Percentiles rank a stretch among this genome's conserved stretches.
phyloP scores from a whole-genome alignment of 352 stramenopile genomes.

The Phytophthora citricola region DNA sequence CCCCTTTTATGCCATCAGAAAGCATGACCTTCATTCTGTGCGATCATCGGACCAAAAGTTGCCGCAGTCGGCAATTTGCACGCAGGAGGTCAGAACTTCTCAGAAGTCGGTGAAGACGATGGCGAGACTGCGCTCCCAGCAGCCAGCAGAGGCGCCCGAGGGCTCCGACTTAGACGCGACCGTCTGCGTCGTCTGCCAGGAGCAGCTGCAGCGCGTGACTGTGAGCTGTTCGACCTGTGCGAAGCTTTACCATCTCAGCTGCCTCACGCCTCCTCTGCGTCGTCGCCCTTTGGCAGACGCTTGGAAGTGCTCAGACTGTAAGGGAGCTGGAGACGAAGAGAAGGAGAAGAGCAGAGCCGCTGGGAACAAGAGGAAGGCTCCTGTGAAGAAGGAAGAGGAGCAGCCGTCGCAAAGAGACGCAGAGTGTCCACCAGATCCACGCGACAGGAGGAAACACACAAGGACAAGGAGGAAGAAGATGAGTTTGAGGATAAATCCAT shows the following conservation, averaged over 20 bases:
- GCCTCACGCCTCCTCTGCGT: slow-evolving; percentile 56
- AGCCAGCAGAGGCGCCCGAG: slow-evolving; percentile 1
- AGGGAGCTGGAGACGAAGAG: not conserved
- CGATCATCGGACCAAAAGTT: not conserved
- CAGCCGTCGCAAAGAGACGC: slow-evolving; percentile 23
- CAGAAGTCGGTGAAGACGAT: slow-evolving; percentile 16
- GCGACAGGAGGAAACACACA: slow-evolving; percentile 1
- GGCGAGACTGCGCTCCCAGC: slow-evolving; percentile 26
- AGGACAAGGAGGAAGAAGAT: slow-evolving; percentile 3
- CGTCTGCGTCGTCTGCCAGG: slow-evolving; percentile 48
- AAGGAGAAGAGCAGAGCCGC: not conserved
- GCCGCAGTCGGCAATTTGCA: slow-evolving; percentile 37
- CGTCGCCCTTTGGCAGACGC: slow-evolving; percentile 43
- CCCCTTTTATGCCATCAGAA: slow-evolving; percentile 11
- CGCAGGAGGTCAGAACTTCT: not conserved
- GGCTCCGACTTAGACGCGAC: slow-evolving; percentile 13
- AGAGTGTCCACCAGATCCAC: slow-evolving; percentile 11
- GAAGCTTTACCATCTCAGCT: slow-evolving; percentile 60
- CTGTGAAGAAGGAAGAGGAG: slow-evolving; percentile 19
- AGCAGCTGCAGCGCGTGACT: slow-evolving; percentile 49
- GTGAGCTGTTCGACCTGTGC: slow-evolving; percentile 53
- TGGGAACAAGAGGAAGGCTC: slow-evolving; percentile 17
- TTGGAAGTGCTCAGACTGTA: slow-evolving; percentile 57
- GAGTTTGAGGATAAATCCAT: slow-evolving; percentile 12
- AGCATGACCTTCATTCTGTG: slow-evolving; percentile 11